Conservation (phyloP, 768 basidiomycete species). For the Mycena galopus region DNA sequence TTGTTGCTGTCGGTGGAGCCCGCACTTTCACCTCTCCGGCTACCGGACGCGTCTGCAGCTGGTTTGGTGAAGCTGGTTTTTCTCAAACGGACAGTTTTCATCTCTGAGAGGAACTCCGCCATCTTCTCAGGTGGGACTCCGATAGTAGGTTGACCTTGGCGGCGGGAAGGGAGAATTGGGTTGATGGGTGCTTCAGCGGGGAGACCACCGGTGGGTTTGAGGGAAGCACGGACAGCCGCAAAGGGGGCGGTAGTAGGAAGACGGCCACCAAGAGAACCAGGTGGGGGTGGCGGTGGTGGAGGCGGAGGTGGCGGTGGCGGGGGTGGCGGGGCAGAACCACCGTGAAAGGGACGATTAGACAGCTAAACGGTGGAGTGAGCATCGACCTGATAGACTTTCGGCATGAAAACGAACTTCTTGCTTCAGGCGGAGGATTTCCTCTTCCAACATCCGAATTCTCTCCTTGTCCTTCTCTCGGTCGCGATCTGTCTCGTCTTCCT, state of each 20-base stretch:
- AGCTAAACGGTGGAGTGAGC: slow-evolving; percentile 52
- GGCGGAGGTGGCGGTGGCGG: slow-evolving; percentile 59
- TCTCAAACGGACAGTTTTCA: slow-evolving; percentile 79
- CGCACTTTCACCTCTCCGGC: slow-evolving; percentile 13
- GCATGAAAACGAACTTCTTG: slow-evolving; percentile 60
- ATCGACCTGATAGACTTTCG: not conserved
- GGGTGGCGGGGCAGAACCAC: slow-evolving; percentile 40
- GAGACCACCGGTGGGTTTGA: slow-evolving; percentile 63
- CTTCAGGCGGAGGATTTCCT: slow-evolving; percentile 71
- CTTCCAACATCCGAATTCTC: slow-evolving; percentile 72
- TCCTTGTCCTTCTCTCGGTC: slow-evolving; percentile 68
- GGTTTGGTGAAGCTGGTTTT: slow-evolving; percentile 59
- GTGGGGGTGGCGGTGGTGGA: slow-evolving; percentile 60
- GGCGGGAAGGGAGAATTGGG: slow-evolving; percentile 51
- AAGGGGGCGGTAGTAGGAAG: slow-evolving; percentile 58
- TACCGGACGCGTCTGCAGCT: slow-evolving; percentile 12
- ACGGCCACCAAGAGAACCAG: slow-evolving; percentile 45
- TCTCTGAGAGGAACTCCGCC: slow-evolving; percentile 84
- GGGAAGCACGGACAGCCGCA: slow-evolving; percentile 71
- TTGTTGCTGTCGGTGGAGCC: slow-evolving; percentile 24
- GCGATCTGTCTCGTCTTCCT: slow-evolving; percentile 46
- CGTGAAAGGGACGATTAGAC: slow-evolving; percentile 51
- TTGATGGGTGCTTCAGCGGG: slow-evolving; percentile 82
- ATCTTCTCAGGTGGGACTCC: slow-evolving; percentile 86
- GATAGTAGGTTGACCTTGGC: slow-evolving; percentile 73